Evolutionary conservation across 202 grass and related monocot species (phyloP).

Genomic region (Brachypodium distachyon): DNA sequence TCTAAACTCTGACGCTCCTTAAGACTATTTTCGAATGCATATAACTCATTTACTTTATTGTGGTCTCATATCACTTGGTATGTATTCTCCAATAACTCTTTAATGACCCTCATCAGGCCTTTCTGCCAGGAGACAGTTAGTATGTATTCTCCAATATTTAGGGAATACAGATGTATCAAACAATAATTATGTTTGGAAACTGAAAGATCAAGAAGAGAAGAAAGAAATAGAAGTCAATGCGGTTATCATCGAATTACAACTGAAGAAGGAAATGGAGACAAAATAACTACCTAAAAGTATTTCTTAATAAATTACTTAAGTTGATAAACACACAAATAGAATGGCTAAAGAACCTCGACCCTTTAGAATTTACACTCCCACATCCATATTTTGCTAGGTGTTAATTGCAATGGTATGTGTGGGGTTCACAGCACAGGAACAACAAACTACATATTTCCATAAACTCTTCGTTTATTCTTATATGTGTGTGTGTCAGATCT

Average conservation of each 20-base stretch:
- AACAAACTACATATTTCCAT: neutral
- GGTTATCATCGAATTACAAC: neutral
- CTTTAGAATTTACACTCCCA: neutral
- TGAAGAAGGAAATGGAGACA: neutral
- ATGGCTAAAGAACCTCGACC: neutral
- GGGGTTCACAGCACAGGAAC: neutral
- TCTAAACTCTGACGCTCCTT: neutral
- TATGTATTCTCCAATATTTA: neutral
- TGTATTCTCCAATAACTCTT: too few relatives aligned
- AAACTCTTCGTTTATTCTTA: too few relatives aligned
- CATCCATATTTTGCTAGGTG: neutral
- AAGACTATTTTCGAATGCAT: neutral
- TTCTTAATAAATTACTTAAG: neutral
- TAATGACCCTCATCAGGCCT: neutral
- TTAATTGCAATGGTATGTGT: neutral
- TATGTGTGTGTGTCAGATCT: neutral
- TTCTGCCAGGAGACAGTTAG: neutral
- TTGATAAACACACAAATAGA: neutral
- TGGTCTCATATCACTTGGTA: conserved; percentile 17
- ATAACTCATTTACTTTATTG: neutral
- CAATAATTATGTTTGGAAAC: neutral
- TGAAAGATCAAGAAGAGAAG: neutral
- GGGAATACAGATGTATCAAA: neutral
- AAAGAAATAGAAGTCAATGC: neutral
- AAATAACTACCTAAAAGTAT: neutral